Evolutionary conservation across 1,139 yeast species (phyloP).

Genomic region (Arxiozyma heterogenica): DNA sequence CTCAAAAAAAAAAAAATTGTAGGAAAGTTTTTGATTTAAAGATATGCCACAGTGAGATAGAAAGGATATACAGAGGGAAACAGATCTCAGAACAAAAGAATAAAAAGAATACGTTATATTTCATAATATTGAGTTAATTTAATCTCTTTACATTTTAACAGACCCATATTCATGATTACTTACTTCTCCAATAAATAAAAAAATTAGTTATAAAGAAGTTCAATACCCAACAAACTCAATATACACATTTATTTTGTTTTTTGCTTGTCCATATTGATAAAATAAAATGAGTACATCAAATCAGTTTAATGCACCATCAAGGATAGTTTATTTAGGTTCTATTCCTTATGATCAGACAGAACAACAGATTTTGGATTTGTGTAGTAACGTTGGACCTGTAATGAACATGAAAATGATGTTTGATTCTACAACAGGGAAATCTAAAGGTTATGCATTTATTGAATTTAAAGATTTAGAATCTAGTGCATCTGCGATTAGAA

Average conservation of each 20-base stretch:
- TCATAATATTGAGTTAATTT: too few species aligned
- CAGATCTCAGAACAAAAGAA: too few species aligned
- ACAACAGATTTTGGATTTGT: constrained; percentile 58
- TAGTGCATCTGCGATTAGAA: constrained; percentile 85
- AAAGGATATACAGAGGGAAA: too few species aligned
- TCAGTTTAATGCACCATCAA: constrained; percentile 32
- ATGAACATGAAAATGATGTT: constrained; percentile 64
- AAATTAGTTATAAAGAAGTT: too few species aligned
- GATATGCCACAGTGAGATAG: not conserved
- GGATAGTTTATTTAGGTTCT: constrained; percentile 51
- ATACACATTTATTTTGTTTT: too few species aligned
- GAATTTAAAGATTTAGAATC: constrained; percentile 71
- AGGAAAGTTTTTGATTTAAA: not conserved
- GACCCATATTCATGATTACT: too few species aligned
- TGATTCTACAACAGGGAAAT: constrained; percentile 82
- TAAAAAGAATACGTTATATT: too few species aligned
- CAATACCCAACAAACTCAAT: too few species aligned
- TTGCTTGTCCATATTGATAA: too few species aligned
- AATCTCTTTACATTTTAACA: too few species aligned
- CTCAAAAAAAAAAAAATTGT: too few species aligned
- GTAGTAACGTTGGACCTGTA: constrained; percentile 63
- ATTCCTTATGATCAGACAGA: constrained; percentile 77
- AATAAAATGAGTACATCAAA: not conserved
- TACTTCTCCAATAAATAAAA: too few species aligned
- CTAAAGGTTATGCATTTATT: constrained; percentile 85